phyloP scores from a whole-genome alignment of 2,329 filamentous ascomycete genomes.

The Phaeoacremonium minimum region DNA sequence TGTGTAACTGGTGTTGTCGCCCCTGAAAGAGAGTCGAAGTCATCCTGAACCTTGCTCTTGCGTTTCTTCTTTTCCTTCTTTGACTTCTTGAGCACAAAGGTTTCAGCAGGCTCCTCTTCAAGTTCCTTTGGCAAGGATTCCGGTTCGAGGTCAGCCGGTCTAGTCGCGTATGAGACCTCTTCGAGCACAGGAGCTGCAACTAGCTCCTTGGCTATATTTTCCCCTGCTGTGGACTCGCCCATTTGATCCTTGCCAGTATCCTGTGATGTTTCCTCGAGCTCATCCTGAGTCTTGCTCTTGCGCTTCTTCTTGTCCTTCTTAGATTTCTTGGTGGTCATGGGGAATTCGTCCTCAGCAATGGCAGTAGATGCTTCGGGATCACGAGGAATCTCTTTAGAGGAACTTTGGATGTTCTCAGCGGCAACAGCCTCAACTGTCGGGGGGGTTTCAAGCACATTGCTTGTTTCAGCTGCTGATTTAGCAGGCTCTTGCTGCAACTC shows the following conservation, averaged over 20 bases:
- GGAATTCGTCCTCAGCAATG: slow-evolving; percentile 10
- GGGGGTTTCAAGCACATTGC: too few species aligned
- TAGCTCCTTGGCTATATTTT: not conserved
- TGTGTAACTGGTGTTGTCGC: slow-evolving; percentile 1
- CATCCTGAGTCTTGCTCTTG: slow-evolving; percentile 4
- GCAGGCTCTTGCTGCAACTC: too few species aligned
- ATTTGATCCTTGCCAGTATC: too few species aligned
- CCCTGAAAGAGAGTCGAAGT: slow-evolving; percentile 2
- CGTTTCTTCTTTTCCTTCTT: slow-evolving; percentile 23
- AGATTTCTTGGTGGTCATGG: slow-evolving; percentile 21
- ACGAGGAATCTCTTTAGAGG: too few species aligned
- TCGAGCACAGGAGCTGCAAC: too few species aligned
- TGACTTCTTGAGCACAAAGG: slow-evolving; percentile 24
- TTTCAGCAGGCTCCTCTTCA: too few species aligned
- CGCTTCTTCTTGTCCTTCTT: slow-evolving; percentile 23
- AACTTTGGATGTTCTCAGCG: too few species aligned
- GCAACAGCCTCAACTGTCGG: too few species aligned
- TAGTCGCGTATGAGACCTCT: too few species aligned
- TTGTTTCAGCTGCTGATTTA: too few species aligned
- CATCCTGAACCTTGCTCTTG: slow-evolving; percentile 4
- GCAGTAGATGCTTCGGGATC: slow-evolving; percentile 9
- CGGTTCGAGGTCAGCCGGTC: too few species aligned
- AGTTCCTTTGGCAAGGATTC: too few species aligned
- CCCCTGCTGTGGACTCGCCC: not conserved
- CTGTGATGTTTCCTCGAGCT: slow-evolving; percentile 1